Evolutionary conservation across 306 rosid species (phyloP), one percentile per base, ranked within the genome.

Genomic region (Quillaja saponaria): DNA sequence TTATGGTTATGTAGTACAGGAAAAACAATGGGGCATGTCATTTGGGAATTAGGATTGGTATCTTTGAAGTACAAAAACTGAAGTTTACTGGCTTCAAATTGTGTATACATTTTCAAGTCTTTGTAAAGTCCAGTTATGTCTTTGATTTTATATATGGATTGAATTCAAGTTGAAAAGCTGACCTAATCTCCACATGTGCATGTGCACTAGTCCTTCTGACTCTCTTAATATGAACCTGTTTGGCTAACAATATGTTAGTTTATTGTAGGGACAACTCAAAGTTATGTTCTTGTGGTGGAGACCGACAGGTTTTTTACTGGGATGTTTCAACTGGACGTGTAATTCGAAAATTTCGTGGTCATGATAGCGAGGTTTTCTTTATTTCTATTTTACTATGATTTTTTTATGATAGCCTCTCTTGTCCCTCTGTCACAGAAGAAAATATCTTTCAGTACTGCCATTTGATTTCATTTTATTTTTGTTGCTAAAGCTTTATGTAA

Each of bases 271-370:
- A 92, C 79, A 92, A 88, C 61, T 84, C 96, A 10, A 92, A 88
- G 68, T 57, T 92, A 63, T 71, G 86, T 69, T 92, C 96, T 0
- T 87, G 95, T 19, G 96, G 96, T 31, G 98, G 98, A 58, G 95
- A 91, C 71, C 73, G 96, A 31, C 90, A 91, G 64, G 54, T 92
- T 13, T 88, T 82, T 54, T 92, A 84, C 39, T 92, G 94, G 98
- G 96, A 92, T 78, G 98, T 92, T 25, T 77, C 96, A 18, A 77
- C 87, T 0, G 90, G 89, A 9, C 85, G 86, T 50, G 99, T 92
- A 7, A 88, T 92, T 49, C 81, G 94, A 57, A 92, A 89, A 65
- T 89, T 92, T 35, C 89, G 87, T 31, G 96, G 96, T 31, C 98
- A 92, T 76, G 95, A 86, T 64, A 74, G 96, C 62, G 96, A 83